Base-by-base conservation (phyloP, 2,329 filamentous ascomycete species). In the Escovopsis sp. region DNA sequence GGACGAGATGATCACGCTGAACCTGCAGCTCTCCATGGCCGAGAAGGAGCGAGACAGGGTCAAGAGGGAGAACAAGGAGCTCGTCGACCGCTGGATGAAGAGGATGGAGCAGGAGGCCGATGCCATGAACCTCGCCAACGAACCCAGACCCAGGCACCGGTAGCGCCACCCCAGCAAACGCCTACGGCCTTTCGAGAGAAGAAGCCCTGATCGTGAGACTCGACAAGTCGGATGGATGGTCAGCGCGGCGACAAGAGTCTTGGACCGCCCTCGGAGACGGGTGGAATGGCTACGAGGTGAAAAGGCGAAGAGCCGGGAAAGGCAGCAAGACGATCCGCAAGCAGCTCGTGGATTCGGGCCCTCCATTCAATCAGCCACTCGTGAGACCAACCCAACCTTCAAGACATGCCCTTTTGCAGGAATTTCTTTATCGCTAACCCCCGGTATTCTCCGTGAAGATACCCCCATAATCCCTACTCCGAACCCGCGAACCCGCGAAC, bases 81-180 rank as follows among this genome's bases (percentile, higher is more conserved):
- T 98, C 42, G 79, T 95, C 41, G 81, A 87, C 57, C 72, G 91
- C 42, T 96, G 88, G 86, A 88, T 96, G 82, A 78, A 76, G 55
- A 72, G 81, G 48, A 91, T 91, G 74, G 81, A 79, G 4, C 74
- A 80, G 56, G 88, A 95, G 64, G 89, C 84, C 10, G 84, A 91
- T 43, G 79, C 76, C 47, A 88, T 94, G 81, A 96, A 96, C 54
- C 60, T 68, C 39, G 69, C 71, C 45, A 76, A 74, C 55, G 72
- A 76, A 49, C 65, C 61, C 14, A 52, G 53, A 32, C 52, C 58
- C 39, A 56, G 51, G 29, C 47, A 51, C 31, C 51, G 52, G 48
- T 59, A 48, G 47, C 25, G 29, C 2, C 20, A 32, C 8, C 8
- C 9, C 27, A 11, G 11, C 11, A 3, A 11, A 5, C 3, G 7